Evolutionary conservation across 2,329 filamentous ascomycete species (phyloP).

Genomic region (Alternaria tenuissima): DNA sequence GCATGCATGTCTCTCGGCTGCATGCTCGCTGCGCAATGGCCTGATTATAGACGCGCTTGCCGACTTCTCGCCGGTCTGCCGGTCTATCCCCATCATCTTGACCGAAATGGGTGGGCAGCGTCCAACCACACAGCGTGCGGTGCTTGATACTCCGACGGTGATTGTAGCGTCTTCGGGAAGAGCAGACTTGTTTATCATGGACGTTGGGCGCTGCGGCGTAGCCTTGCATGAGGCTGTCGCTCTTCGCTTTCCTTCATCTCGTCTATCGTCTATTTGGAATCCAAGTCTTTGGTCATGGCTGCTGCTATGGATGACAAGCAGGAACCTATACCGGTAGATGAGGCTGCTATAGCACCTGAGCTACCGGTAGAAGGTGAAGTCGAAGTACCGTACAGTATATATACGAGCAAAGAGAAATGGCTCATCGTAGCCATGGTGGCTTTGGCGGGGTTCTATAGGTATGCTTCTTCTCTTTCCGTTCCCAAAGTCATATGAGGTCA

Average conservation of each 20-base stretch:
- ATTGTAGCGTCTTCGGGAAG: conserved; percentile 6
- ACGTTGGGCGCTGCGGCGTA: conserved; percentile 1
- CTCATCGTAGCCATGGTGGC: conserved; percentile 43
- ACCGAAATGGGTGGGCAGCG: conserved; percentile 10
- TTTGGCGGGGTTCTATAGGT: conserved; percentile 44
- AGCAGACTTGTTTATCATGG: conserved; percentile 8
- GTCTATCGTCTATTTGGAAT: neutral
- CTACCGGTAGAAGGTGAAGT: conserved; percentile 25
- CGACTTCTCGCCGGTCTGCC: conserved; percentile 17
- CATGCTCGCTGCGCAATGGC: conserved; percentile 8
- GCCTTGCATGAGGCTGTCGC: conserved; percentile 7
- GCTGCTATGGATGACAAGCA: conserved; percentile 21
- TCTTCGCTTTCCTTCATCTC: neutral
- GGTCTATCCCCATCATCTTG: conserved; percentile 4
- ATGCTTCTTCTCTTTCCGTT: neutral
- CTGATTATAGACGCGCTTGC: conserved; percentile 15
- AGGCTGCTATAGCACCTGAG: conserved; percentile 16
- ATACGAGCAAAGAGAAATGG: conserved; percentile 41
- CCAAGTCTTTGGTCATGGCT: conserved; percentile 9
- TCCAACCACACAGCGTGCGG: conserved; percentile 23
- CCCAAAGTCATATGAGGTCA: neutral
- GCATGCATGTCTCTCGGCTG: conserved; percentile 5
- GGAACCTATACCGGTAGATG: conserved; percentile 19
- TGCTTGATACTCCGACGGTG: conserved; percentile 30
- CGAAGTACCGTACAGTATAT: conserved; percentile 40